A percentile compares a stretch with the other conserved stretches of the same genome.
phyloP scores from a whole-genome alignment of 331 rosid genomes.

The Malus hybrid region DNA sequence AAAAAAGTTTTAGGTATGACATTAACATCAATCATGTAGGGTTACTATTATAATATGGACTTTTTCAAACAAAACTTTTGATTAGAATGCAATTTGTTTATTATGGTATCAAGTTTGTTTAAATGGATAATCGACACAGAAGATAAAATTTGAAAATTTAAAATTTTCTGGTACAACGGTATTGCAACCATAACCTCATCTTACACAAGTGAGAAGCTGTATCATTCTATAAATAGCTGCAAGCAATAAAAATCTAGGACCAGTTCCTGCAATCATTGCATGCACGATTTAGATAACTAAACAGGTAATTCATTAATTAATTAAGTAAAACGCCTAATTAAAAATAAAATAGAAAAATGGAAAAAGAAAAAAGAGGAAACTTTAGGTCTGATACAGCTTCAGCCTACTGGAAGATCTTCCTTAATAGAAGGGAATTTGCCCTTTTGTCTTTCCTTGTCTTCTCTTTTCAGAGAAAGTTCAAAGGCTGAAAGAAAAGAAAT shows the following conservation, averaged over 20 bases:
- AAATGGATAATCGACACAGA: background rate
- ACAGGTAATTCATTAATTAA: background rate
- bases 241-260: background rate
- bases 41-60: background rate
- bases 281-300: background rate
- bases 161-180: background rate
- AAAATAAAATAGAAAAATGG: background rate
- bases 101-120: background rate
- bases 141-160: background rate
- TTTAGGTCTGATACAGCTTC: background rate
- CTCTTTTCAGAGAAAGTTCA: slow-evolving; percentile 38
- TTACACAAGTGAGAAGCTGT: background rate
- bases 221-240: background rate
- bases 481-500: background rate
- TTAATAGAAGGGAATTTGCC: slow-evolving; percentile 2
- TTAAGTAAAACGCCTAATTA: background rate
- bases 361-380: background rate
- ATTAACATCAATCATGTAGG: background rate
- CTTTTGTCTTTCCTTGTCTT: slow-evolving; percentile 18
- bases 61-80: background rate
- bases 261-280: background rate
- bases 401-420: background rate
- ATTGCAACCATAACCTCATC: background rate
- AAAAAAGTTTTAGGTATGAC: too few species aligned
- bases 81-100: background rate